phyloP scores from a whole-genome alignment of 1,139 yeast genomes.

The Hansenula lynferdii region DNA sequence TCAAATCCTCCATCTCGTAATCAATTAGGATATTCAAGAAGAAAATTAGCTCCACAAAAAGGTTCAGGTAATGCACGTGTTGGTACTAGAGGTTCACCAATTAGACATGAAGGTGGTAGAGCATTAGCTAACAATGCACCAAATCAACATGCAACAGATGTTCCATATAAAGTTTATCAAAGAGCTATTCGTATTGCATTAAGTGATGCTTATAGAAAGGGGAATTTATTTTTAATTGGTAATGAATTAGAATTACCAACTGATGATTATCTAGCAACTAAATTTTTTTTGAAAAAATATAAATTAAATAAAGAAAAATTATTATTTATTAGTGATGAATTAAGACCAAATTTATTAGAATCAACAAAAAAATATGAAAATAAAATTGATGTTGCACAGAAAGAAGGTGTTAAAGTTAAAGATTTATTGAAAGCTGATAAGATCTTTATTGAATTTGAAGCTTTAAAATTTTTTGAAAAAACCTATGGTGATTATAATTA shows the following conservation, averaged over 20 bases:
- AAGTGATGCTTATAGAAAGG: conserved; percentile 72
- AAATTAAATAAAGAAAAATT: conserved; percentile 50
- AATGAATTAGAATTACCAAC: conserved; percentile 31
- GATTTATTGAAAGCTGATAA: conserved; percentile 80
- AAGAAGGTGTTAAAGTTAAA: conserved; percentile 80
- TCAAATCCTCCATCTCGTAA: conserved; percentile 82
- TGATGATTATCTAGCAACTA: conserved; percentile 18
- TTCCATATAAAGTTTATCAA: conserved; percentile 71
- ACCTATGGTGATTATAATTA: conserved; percentile 5
- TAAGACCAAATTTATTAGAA: conserved; percentile 26
- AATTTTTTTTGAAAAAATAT: conserved; percentile 51
- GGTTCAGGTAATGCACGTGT: conserved; percentile 95
- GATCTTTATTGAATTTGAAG: conserved; percentile 67
- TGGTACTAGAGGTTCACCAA: conserved; percentile 95
- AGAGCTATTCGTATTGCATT: conserved; percentile 78
- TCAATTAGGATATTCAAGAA: conserved; percentile 81
- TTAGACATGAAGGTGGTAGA: conserved; percentile 82
- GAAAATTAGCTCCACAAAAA: conserved; percentile 83
- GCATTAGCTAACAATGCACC: conserved; percentile 92
- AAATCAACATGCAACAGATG: conserved; percentile 80
- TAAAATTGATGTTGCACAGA: conserved; percentile 61
- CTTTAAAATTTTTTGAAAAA: conserved; percentile 46
- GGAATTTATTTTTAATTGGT: conserved; percentile 68
- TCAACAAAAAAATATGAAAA: conserved; percentile 38
- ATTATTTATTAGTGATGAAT: conserved; percentile 48